These are phyloP conservation scores for Oryza coarctata DNA, from an alignment of 176 grass and related monocot genomes.

Conservation along the genomic window DNA sequence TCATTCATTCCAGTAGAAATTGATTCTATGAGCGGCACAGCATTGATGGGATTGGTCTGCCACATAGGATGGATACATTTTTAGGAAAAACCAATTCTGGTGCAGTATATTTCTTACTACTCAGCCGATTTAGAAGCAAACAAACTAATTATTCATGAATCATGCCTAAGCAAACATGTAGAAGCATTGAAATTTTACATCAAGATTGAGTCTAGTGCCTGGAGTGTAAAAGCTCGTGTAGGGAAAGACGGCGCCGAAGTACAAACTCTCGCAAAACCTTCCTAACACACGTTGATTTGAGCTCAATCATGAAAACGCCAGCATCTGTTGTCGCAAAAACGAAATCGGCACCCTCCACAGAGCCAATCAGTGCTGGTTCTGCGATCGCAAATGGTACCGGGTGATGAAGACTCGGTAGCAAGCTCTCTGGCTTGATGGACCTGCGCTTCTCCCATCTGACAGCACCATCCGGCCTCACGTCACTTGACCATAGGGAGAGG, in stretches of 20 bases:
- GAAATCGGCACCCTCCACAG: not conserved
- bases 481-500: not conserved
- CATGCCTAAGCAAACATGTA: not conserved
- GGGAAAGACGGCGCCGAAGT: not conserved
- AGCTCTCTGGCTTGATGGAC: not conserved
- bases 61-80: too few relatives aligned
- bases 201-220: not conserved
- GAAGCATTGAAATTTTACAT: not conserved
- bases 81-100: too few relatives aligned
- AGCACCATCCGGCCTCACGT: not conserved
- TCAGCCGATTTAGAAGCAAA: too few relatives aligned
- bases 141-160: not conserved
- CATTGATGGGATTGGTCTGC: too few relatives aligned
- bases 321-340: not conserved
- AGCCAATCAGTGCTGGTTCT: not conserved
- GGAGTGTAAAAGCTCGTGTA: slow-evolving; percentile 16
- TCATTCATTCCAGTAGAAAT: too few relatives aligned
- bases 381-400: too few relatives aligned
- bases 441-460: not conserved
- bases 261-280: not conserved
- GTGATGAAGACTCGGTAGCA: not conserved
- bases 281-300: not conserved
- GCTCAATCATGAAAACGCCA: not conserved
- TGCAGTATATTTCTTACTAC: too few relatives aligned
- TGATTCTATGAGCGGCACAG: too few relatives aligned